Evolutionary conservation across 139 green algal genomes (phyloP), one percentile per base, ranked within the genome.

Genomic region (Coelastrella sp.): DNA sequence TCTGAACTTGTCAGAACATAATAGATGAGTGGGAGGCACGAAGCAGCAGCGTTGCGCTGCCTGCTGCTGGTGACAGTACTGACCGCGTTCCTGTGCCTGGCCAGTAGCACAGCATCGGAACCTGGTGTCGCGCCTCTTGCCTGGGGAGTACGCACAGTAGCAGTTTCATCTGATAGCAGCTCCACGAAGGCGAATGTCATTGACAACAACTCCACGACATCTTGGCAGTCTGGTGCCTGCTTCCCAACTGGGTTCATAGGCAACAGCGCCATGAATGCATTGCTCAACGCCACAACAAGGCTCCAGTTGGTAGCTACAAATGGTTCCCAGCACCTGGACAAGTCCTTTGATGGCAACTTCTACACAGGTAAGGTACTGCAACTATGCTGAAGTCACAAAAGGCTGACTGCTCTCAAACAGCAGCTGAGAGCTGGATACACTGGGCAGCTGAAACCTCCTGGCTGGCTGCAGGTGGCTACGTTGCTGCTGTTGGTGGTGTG

Each of bases 231-330:
- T 47, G 80, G 80, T 73, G 80, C 80, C 5, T 86, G 80, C 80
- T 86, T 86, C 10, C 80, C 80, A n/a, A 86, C 80, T 71, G 80
- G 80, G 32, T 86, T 86, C 80, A 86, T 86, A 4, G 80, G 57
- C 5, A 66, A 57, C 57, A 20, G 32, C n/a, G 80, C 71, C 10
- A 86, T 86, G 80, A 86, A 86, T 17, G 11, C 17, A 5, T 57
- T 86, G 80, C 56, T 86, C n/a, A 86, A 56, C 80, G 20, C 11
- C 59, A 73, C 8, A 56, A 57, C n/a, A 19, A 56, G 19, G n/a
- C 17, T 19, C 5, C 59, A 56, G 10, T 71, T 19, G 11, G 23
- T 32, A 71, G 20, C 13, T 4, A 19, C 80, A 54, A n/a, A 20
- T 47, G 80, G 80, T 14, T 73, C 57, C 80, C 71, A 1, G 5